Conservation (phyloP, 2,329 filamentous ascomycete genomes). For the Trichoderma asperellum region DNA sequence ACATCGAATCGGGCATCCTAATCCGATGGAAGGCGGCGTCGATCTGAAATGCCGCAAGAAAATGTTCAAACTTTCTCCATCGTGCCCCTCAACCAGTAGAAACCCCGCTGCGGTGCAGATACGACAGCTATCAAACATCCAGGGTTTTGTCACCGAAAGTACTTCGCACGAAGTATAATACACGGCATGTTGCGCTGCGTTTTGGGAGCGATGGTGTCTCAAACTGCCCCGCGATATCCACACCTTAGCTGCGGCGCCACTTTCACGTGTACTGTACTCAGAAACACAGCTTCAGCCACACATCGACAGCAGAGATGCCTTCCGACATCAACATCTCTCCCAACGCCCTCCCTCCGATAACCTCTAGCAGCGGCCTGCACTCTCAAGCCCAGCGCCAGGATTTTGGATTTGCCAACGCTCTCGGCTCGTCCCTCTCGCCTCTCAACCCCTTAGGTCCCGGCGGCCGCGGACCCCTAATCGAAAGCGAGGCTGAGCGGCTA, state of each 20-base stretch:
- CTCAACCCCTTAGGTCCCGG: conserved; percentile 30
- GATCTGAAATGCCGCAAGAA: neutral
- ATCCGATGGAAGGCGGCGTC: neutral
- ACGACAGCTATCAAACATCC: neutral
- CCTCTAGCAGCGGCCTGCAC: conserved; percentile 55
- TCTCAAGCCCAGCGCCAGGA: conserved; percentile 34
- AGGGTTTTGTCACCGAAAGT: neutral
- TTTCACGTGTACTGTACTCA: neutral
- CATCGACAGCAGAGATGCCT: neutral
- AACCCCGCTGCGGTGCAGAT: neutral
- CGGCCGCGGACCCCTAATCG: conserved; percentile 50
- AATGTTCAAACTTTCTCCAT: neutral
- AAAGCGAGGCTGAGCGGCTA: conserved; percentile 57
- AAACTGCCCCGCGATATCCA: neutral
- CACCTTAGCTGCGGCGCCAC: conserved; percentile 5
- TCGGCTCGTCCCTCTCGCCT: conserved; percentile 30
- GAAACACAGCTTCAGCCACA: conserved; percentile 7
- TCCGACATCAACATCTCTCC: conserved; percentile 44
- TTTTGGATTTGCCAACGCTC: conserved; percentile 19
- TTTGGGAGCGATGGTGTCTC: neutral
- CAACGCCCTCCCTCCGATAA: conserved; percentile 72
- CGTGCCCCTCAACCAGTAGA: neutral
- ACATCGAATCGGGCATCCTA: neutral
- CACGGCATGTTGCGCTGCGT: neutral
- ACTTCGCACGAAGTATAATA: neutral